Base-by-base conservation (phyloP, 345 rosid genomes). In the Raphanus raphanistrum region DNA sequence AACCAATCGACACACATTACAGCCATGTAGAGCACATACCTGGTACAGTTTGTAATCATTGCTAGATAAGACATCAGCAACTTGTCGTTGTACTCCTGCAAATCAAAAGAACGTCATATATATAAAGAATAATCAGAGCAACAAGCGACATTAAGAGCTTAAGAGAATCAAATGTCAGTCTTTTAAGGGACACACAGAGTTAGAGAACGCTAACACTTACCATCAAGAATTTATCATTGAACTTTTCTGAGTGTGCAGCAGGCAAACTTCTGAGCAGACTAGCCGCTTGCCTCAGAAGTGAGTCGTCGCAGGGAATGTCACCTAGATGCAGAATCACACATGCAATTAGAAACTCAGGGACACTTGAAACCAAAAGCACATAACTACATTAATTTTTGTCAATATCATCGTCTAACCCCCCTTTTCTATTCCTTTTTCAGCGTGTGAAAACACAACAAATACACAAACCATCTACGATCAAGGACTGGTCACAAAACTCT, bases 201-300 rank as follows among this genome's bases (percentile, higher is more conserved):
- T 32, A 21, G 70, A 26, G 33, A 27, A 36, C 43, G 38, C 9
- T 6, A 61, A 58, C 2, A 82, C 90, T 83, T 70, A 92, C 99
- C 99, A 92, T 95, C 85, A 92, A 77, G 84, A 92, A 90, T 77
- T 92, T 92, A 69, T 92, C 99, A 78, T 91, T 93, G 79, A 95
- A 95, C 76, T 84, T 92, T 78, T 88, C 96, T 17, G 99, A 95
- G 79, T 95, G 97, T 67, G 88, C 86, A 73, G 97, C 93, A 74
- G 99, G 99, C 84, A 95, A 83, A 80, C 99, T 90, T 80, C 99
- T 86, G 50, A 92, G 82, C 55, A 95, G 94, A 75, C 99, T 93
- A 65, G 97, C 87, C 54, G 89, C 97, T 83, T 92, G 96, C 83
- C 98, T 86, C 29, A 95, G 76, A 71, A 95, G 84, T n/a, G 99